Evolutionary conservation across 768 basidiomycete species (phyloP).

Genomic region (Leccinum incarnatum): DNA sequence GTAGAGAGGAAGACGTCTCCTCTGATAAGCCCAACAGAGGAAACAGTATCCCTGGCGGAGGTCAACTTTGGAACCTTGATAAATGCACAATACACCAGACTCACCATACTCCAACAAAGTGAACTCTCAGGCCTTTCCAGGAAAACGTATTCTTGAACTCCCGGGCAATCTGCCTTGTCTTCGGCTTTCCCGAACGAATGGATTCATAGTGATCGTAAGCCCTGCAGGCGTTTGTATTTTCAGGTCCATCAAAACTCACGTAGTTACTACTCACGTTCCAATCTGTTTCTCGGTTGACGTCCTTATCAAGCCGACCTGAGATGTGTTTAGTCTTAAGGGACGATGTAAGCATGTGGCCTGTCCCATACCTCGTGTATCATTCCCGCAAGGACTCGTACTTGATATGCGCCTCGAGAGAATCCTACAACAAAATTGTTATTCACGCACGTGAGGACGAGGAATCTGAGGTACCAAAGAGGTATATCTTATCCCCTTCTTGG

Average conservation of each 20-base stretch:
- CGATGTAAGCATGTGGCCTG: neutral
- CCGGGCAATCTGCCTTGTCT: constrained; percentile 16
- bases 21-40: constrained; percentile 55
- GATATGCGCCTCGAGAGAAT: constrained; percentile 46
- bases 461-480: constrained; percentile 30
- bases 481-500: constrained; percentile 33
- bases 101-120: constrained; percentile 55
- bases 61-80: neutral
- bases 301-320: constrained; percentile 26
- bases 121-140: constrained; percentile 39
- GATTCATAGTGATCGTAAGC: constrained; percentile 21
- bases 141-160: constrained; percentile 48
- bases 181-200: constrained; percentile 18
- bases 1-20: constrained; percentile 51
- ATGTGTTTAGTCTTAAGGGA: neutral
- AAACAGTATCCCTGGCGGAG: constrained; percentile 58
- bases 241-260: neutral
- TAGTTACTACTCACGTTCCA: constrained; percentile 20
- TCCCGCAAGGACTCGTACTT: constrained; percentile 39
- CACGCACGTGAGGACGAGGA: neutral
- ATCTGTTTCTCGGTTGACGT: constrained; percentile 34
- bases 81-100: constrained; percentile 7
- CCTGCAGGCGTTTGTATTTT: neutral
- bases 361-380: constrained; percentile 37
- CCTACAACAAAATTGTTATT: constrained; percentile 12